Evolutionary conservation across 345 rosid genomes (phyloP).

Genomic region (Gossypium raimondii): DNA sequence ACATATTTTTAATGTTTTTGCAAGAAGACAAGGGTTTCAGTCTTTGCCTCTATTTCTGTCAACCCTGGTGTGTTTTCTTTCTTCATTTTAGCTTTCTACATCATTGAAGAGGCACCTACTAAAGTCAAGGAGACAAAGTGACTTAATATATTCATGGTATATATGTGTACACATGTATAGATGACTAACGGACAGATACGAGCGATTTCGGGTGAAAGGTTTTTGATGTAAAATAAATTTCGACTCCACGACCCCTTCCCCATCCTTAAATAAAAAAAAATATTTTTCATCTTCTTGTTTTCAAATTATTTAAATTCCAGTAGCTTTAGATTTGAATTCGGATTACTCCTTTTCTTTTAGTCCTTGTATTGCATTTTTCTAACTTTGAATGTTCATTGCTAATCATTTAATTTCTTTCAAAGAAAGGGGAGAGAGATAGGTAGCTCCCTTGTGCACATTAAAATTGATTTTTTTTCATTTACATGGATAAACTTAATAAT

Average conservation of each 20-base stretch:
- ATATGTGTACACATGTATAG: neutral
- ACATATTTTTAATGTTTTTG: neutral
- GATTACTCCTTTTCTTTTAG: too few species aligned
- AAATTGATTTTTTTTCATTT: constrained; percentile 16
- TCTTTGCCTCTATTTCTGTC: neutral
- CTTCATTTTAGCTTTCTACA: neutral
- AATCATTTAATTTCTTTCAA: neutral
- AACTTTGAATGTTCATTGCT: neutral
- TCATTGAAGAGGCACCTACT: constrained; percentile 16
- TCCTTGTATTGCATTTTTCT: too few species aligned
- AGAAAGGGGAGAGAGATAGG: neutral
- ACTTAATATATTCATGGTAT: neutral
- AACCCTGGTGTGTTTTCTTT: neutral
- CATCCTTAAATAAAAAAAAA: too few species aligned
- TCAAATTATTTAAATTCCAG: too few species aligned
- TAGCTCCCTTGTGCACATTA: constrained; percentile 13
- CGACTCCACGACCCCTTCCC: too few species aligned
- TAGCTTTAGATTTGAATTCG: too few species aligned
- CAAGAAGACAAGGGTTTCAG: neutral
- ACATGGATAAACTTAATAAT: constrained; percentile 7
- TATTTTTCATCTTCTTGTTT: too few species aligned
- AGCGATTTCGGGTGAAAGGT: too few species aligned
- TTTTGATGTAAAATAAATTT: too few species aligned
- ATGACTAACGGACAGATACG: neutral
- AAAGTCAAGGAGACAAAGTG: neutral